These are phyloP conservation scores for Hypsizygus marmoreus DNA, from an alignment of 768 basidiomycete species.

Conservation along the genomic window DNA sequence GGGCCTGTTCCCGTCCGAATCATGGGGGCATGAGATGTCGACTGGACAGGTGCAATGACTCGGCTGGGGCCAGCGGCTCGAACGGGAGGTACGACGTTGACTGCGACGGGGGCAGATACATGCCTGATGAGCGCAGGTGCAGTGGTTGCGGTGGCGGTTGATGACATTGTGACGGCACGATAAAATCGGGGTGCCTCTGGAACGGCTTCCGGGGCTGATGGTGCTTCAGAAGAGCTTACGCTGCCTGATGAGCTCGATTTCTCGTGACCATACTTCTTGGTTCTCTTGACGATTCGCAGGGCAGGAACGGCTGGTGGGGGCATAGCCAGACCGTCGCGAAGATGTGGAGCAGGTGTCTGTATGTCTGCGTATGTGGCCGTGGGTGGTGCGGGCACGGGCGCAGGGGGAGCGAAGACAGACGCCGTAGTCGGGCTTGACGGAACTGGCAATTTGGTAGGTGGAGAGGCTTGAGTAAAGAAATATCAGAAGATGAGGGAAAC, in stretches of 20 bases:
- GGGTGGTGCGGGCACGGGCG: slow-evolving; percentile 9
- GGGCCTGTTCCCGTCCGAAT: slow-evolving; percentile 31
- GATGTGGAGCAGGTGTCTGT: slow-evolving; percentile 11
- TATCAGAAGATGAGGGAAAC: too few species aligned
- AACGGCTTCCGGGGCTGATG: neutral
- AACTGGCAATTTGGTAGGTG: too few species aligned
- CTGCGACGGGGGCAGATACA: neutral
- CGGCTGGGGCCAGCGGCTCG: slow-evolving; percentile 2
- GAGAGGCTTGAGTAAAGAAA: too few species aligned
- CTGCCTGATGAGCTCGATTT: slow-evolving; percentile 18
- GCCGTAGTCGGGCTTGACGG: neutral
- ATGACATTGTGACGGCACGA: too few species aligned
- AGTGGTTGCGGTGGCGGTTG: neutral
- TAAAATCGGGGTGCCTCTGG: neutral
- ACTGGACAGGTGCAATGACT: slow-evolving; percentile 3
- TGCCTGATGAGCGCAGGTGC: neutral
- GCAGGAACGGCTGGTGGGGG: slow-evolving; percentile 44
- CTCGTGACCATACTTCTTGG: slow-evolving; percentile 19
- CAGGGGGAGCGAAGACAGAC: slow-evolving; percentile 15
- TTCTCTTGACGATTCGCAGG: slow-evolving; percentile 50
- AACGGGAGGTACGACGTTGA: neutral
- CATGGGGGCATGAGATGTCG: neutral
- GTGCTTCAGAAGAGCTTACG: slow-evolving; percentile 9
- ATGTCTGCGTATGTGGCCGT: neutral
- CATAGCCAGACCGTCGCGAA: slow-evolving; percentile 16